A percentile compares a stretch with the other conserved stretches of the same genome.
Evolutionary conservation across 2,329 filamentous ascomycete genomes (phyloP).

Genomic region (Fusarium coffeatum): DNA sequence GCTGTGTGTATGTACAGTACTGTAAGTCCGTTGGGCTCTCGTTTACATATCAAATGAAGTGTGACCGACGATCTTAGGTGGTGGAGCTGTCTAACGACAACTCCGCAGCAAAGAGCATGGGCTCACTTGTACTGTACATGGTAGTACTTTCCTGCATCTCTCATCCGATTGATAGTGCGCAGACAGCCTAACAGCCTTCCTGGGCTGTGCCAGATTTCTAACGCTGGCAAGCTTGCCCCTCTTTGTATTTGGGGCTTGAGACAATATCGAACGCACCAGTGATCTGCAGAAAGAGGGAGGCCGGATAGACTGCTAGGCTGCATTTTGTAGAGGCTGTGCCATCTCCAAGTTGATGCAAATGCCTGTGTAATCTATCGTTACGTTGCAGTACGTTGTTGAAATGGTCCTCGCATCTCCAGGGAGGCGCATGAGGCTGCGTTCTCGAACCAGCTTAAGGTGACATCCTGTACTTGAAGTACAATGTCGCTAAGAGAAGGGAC

Average conservation of each 20-base stretch:
- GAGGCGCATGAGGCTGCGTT: conserved; percentile 23
- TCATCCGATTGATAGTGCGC: conserved; percentile 14
- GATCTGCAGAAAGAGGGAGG: background rate
- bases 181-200: conserved; percentile 13
- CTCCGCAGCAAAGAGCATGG: conserved; percentile 10
- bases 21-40: background rate
- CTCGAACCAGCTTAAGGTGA: conserved; percentile 16
- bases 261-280: conserved; percentile 10
- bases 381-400: conserved; percentile 9
- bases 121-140: conserved; percentile 10
- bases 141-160: conserved; percentile 6
- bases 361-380: background rate
- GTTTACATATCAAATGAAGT: conserved; percentile 7
- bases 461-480: background rate
- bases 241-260: background rate
- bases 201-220: background rate
- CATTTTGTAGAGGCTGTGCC: conserved; percentile 7
- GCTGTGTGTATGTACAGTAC: background rate
- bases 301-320: background rate
- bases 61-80: conserved; percentile 8
- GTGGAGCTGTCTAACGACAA: conserved; percentile 23
- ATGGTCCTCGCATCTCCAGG: background rate
- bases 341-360: background rate
- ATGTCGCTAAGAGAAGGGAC: background rate
- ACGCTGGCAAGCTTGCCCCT: background rate